Evolutionary conservation across 805 yeast genomes (phyloP).

Genomic region (Candida insectorum): DNA sequence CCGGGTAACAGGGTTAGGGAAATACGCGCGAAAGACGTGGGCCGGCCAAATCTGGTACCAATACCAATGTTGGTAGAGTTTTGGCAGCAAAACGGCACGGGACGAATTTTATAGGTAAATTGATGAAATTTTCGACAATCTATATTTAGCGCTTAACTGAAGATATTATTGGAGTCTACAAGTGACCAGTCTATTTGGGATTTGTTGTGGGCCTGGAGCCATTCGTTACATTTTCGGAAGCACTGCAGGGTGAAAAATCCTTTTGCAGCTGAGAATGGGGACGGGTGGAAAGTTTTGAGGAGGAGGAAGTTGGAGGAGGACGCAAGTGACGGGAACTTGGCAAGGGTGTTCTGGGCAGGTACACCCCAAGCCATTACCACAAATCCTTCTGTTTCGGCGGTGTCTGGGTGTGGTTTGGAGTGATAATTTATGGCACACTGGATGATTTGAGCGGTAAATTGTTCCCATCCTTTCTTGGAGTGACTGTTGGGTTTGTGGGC

Average conservation of each 20-base stretch:
- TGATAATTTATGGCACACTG: slow-evolving; percentile 48
- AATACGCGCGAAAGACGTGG: no score
- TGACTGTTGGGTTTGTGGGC: slow-evolving; percentile 95
- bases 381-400: no score
- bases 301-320: slow-evolving; percentile 40
- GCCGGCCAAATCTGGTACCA: no score
- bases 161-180: slow-evolving; percentile 21
- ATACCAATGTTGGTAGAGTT: slow-evolving; percentile 8
- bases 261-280: slow-evolving; percentile 86
- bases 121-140: no score
- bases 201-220: slow-evolving; percentile 52
- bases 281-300: slow-evolving; percentile 83
- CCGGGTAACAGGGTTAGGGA: slow-evolving; percentile 10
- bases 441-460: slow-evolving; percentile 74
- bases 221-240: slow-evolving; percentile 71
- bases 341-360: slow-evolving; percentile 66
- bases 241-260: slow-evolving; percentile 78
- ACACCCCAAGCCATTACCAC: slow-evolving; percentile 81
- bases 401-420: slow-evolving; percentile 2
- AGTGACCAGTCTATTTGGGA: slow-evolving; percentile 66
- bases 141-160: slow-evolving; percentile 17
- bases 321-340: slow-evolving; percentile 21
- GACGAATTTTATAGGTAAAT: no score
- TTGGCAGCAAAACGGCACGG: no score
- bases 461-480: slow-evolving; percentile 88